Evolutionary conservation across 2,329 filamentous ascomycete species (phyloP).

Genomic region (Cladosporium sp.): DNA sequence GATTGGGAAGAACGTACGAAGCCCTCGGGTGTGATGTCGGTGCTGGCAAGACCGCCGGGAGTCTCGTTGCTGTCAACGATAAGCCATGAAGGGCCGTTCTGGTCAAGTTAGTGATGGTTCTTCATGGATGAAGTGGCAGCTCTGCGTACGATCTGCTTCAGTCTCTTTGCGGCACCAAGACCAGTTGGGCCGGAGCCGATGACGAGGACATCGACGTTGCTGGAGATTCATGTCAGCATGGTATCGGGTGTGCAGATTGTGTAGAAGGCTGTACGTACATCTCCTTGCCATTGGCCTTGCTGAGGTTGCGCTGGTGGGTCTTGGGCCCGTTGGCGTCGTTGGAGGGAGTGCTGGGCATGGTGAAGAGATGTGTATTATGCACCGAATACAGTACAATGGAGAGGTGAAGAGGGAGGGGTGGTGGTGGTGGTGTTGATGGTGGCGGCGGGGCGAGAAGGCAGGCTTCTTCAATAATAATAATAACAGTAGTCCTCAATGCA

Average conservation of each 20-base stretch:
- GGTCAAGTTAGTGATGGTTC: conserved; percentile 23
- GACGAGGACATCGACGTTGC: conserved; percentile 93
- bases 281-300: conserved; percentile 39
- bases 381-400: background rate
- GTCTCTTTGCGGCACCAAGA: conserved; percentile 94
- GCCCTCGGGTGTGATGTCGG: conserved; percentile 91
- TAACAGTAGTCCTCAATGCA: conserved; percentile 4
- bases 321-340: conserved; percentile 13
- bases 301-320: conserved; percentile 35
- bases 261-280: conserved; percentile 29
- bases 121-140: conserved; percentile 15
- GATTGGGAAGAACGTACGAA: conserved; percentile 69
- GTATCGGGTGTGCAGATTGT: background rate
- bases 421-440: conserved; percentile 6
- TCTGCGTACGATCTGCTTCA: conserved; percentile 83
- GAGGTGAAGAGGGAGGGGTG: conserved; percentile 8
- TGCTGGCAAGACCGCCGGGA: conserved; percentile 93
- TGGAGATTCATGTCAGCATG: conserved; percentile 42
- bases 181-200: conserved; percentile 98
- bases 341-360: conserved; percentile 10
- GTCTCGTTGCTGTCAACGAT: conserved; percentile 91
- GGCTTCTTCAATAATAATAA: conserved; percentile 2
- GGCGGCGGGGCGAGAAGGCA: conserved; percentile 8
- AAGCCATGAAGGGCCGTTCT: conserved; percentile 94
- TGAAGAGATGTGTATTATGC: background rate